Evolutionary conservation across 2,329 filamentous ascomycete species (phyloP), one percentile per base, ranked within the genome.

Genomic region (Cercospora sesami): DNA sequence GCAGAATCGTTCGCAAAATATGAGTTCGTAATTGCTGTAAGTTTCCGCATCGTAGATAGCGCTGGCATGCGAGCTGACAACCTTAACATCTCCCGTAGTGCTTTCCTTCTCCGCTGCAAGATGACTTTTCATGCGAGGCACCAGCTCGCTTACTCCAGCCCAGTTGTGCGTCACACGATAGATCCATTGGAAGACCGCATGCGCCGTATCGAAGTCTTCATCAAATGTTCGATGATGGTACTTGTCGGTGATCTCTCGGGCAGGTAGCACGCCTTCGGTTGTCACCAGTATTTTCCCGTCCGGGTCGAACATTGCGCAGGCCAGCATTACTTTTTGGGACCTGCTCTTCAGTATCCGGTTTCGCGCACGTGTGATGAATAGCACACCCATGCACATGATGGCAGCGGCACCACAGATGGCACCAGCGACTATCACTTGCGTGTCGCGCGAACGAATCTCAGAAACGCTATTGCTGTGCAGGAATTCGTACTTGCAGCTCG

Each of bases 171-270:
- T 92, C 2, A 92, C 91, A 66, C 91, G 87, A 76, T 91, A 96
- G 75, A 95, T 90, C 93, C 93, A 96, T 60, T 93, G 88, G 79
- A 95, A 96, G 1, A 94, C 87, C 0, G 91, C 87, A 76, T 96
- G 92, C 0, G 87, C 86, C 26, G 89, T 88, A 65, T 88, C 89
- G 74, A 97, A 94, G 14, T 89, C 87, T 68, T 96, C 92, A 68
- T 89, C 87, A 63, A 90, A 87, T 30, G 87, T 88, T 77, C 80
- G 70, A 72, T 79, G 89, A 45, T 92, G 80, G 77, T 92, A 93
- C 14, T 89, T 89, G 77, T 90, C 90, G 0, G 92, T 95, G 69
- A 97, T 91, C 73, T 93, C 92, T 68, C 90, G 86, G 53, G 85
- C 89, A 4, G 91, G 91, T 10, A 93, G 78, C 18, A 89, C 81